These are phyloP conservation scores for Fusarium newnesense DNA, from an alignment of 2,329 filamentous ascomycete genomes.

Conservation along the genomic window DNA sequence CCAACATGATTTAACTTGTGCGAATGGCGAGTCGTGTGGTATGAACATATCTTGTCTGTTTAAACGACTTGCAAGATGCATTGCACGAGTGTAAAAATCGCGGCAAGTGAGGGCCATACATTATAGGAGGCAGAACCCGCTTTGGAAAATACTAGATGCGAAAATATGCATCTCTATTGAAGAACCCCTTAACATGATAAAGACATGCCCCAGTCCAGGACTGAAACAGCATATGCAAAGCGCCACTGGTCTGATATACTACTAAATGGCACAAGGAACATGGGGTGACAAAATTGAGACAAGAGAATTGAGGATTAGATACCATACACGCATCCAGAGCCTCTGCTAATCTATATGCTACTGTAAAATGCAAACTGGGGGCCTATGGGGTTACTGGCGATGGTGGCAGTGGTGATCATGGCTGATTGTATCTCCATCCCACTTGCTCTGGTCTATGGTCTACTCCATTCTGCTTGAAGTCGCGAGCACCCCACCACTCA, in stretches of 20 bases:
- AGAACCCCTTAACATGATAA: neutral
- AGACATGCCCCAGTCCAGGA: neutral
- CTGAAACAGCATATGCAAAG: neutral
- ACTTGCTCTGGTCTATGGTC: slow-evolving; percentile 21
- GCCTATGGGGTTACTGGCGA: neutral
- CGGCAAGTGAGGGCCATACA: neutral
- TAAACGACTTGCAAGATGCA: slow-evolving; percentile 12
- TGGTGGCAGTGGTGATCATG: slow-evolving; percentile 2
- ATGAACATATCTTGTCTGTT: neutral
- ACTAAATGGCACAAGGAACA: neutral
- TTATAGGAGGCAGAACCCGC: neutral
- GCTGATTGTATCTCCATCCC: slow-evolving; percentile 13
- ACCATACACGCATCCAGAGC: slow-evolving; percentile 41
- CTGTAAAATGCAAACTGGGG: slow-evolving; percentile 29
- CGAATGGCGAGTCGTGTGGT: neutral
- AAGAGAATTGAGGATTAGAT: slow-evolving; percentile 38
- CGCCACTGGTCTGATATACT: neutral
- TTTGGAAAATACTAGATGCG: neutral
- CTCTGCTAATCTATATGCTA: slow-evolving; percentile 38
- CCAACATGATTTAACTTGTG: neutral
- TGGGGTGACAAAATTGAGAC: slow-evolving; percentile 12
- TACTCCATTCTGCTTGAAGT: slow-evolving; percentile 5
- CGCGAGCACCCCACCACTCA: slow-evolving; percentile 7
- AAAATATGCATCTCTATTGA: neutral
- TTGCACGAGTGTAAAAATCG: neutral